phyloP scores from a whole-genome alignment of 768 basidiomycete genomes.

The Russula ochroleuca region DNA sequence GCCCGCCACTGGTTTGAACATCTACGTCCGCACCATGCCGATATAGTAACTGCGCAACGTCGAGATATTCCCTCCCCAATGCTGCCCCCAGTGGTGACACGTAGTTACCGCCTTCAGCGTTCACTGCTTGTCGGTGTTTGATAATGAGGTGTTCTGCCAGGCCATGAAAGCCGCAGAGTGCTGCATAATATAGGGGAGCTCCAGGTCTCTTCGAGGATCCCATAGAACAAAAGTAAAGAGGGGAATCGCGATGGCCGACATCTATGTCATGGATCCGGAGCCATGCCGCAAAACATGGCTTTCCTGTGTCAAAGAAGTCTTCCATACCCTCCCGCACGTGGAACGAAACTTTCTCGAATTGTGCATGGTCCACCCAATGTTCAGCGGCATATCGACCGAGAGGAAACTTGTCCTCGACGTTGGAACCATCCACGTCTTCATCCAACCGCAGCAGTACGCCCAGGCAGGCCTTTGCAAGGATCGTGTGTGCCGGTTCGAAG shows the following conservation, averaged over 20 bases:
- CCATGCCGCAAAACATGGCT: not conserved
- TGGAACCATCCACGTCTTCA: not conserved
- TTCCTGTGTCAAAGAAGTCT: not conserved
- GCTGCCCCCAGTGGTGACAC: not conserved
- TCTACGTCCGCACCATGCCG: not conserved
- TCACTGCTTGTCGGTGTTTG: not conserved
- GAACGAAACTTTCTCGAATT: not conserved
- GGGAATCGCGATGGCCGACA: no score
- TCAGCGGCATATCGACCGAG: not conserved
- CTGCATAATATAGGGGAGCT: not conserved
- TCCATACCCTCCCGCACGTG: not conserved
- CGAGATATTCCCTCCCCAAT: not conserved
- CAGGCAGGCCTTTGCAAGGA: not conserved
- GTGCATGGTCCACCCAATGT: not conserved
- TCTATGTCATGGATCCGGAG: not conserved
- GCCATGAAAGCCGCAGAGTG: not conserved
- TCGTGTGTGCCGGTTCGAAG: not conserved
- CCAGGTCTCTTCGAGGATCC: no score
- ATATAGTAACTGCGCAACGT: not conserved
- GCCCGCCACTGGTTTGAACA: no score
- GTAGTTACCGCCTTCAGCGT: not conserved
- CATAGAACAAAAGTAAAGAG: no score
- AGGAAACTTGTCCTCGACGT: not conserved
- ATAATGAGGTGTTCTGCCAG: not conserved
- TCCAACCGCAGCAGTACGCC: not conserved